Evolutionary conservation across 2,329 filamentous ascomycete genomes (phyloP), one percentile per base, ranked within the genome.

Genomic region (Colletotrichum sp.): DNA sequence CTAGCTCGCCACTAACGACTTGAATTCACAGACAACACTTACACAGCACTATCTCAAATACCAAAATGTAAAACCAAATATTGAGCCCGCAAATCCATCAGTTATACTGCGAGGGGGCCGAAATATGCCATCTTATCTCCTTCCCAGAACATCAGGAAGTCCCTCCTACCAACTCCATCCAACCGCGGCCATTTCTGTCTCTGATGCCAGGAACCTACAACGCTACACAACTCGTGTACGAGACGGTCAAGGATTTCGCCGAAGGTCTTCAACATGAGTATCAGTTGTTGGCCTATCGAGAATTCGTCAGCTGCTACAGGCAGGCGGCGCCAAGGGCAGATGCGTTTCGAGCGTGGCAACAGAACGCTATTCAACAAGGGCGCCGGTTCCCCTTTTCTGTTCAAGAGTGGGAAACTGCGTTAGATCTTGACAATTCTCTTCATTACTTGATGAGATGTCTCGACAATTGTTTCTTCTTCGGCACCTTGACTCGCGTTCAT

Each of bases 391-490:
- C n/a, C n/a, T 11, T 24, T 51, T 51, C 43, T 21, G 11, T 24
- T 51, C 11, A 47, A 0, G 38, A n/a, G 9, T 47, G 24, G 13
- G 24, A 29, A 15, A 33, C 59, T 33, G 31, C 43, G 24, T 13
- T 18, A 7, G 16, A 12, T 31, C 55, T 72, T 16, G 57, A 69
- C 6, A 3, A 9, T 12, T 61, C 33, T 27, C 31, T 69, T 6
- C 24, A 24, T 11, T 7, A 24, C 8, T 47, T 74, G 29, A 68
- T 72, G 55, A 11, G 8, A 18, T 11, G 13, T 9, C 38, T 72
- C 5, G 72, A 75, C 67, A 47, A 67, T 4, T 65, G 34, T n/a
- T 66, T 75, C 67, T 74, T 69, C 33, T 66, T 71, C 29, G 59
- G 71, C 13, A 57, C 54, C 24, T 7, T 74, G 58, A 74, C 63